Evolutionary conservation across 1,139 yeast genomes (phyloP).

Genomic region (Pichia sp.): DNA sequence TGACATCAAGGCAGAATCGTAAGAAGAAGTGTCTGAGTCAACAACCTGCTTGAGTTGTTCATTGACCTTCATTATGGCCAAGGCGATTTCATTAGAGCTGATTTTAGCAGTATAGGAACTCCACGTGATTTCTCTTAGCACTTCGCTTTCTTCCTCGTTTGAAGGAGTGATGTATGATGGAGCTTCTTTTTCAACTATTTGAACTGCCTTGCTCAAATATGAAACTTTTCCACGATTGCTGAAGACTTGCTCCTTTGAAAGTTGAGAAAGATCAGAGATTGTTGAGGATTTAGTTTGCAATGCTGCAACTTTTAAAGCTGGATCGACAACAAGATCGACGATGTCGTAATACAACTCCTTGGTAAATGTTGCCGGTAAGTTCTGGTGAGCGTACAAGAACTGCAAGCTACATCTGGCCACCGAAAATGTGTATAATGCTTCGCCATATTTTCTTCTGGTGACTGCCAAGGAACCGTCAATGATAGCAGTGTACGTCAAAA

Average conservation of each 20-base stretch:
- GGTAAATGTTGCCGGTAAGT: conserved; percentile 15
- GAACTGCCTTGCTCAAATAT: conserved; percentile 37
- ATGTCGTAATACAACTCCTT: conserved; percentile 53
- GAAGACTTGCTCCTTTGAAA: conserved; percentile 41
- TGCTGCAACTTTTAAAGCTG: conserved; percentile 55
- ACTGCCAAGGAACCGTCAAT: conserved; percentile 57
- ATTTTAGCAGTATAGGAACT: conserved; percentile 67
- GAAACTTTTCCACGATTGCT: conserved; percentile 32
- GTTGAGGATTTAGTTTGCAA: conserved; percentile 27
- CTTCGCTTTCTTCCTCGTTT: conserved; percentile 26
- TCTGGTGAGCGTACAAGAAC: conserved; percentile 36
- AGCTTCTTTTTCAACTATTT: conserved; percentile 40
- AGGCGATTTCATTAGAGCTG: conserved; percentile 69
- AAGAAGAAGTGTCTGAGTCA: conserved; percentile 35
- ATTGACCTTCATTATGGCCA: conserved; percentile 44
- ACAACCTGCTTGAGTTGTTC: conserved; percentile 22
- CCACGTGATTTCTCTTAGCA: conserved; percentile 54
- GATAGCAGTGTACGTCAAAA: conserved; percentile 56
- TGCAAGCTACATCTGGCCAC: conserved; percentile 61
- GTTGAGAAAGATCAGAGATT: conserved; percentile 43
- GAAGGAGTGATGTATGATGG: conserved; percentile 39
- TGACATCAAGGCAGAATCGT: conserved; percentile 44
- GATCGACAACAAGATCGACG: conserved; percentile 60
- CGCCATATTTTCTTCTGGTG: conserved; percentile 54
- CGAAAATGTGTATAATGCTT: conserved; percentile 51